phyloP scores from a whole-genome alignment of 352 stramenopile species.

The Pythium biforme region DNA sequence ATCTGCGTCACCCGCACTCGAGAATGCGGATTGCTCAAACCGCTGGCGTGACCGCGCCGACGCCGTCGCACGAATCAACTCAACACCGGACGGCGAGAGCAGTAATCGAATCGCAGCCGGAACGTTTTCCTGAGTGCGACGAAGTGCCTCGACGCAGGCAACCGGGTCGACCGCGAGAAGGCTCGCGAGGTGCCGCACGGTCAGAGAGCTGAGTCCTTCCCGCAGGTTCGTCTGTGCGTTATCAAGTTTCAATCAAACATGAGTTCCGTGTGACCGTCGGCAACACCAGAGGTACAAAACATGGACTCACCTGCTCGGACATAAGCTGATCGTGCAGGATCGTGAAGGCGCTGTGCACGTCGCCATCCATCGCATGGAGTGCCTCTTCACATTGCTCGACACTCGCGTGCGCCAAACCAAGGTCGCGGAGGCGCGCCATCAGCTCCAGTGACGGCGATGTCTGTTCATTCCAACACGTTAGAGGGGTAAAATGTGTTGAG shows the following conservation, averaged over 20 bases:
- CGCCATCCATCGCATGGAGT: slow-evolving; percentile 21
- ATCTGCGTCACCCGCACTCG: not conserved
- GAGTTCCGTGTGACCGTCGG: not conserved
- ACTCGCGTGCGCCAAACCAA: slow-evolving; percentile 3
- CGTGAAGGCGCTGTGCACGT: slow-evolving; percentile 23
- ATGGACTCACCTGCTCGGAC: slow-evolving; percentile 12
- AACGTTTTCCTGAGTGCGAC: slow-evolving; percentile 49
- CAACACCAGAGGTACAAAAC: not conserved
- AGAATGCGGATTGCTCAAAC: not conserved
- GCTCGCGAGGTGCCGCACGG: slow-evolving; percentile 46
- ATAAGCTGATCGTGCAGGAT: slow-evolving; percentile 25
- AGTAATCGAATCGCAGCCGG: slow-evolving; percentile 56
- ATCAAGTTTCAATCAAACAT: not conserved
- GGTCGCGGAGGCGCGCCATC: slow-evolving; percentile 7
- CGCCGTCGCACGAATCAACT: slow-evolving; percentile 24
- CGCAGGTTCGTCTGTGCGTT: not conserved
- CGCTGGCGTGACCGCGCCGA: not conserved
- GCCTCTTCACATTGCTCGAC: slow-evolving; percentile 29
- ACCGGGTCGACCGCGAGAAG: slow-evolving; percentile 47
- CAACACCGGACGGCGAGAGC: slow-evolving; percentile 36
- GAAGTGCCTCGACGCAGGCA: slow-evolving; percentile 60
- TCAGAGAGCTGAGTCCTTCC: slow-evolving; percentile 32
- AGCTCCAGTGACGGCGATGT: slow-evolving; percentile 10
- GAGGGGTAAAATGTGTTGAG: no score
- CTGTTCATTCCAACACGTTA: slow-evolving; percentile 14